A percentile compares a stretch with the other conserved stretches of the same genome.
These are phyloP conservation scores for Ceratocystis eucalypticola DNA, from an alignment of 2,329 filamentous ascomycete species.

Conservation along the genomic window DNA sequence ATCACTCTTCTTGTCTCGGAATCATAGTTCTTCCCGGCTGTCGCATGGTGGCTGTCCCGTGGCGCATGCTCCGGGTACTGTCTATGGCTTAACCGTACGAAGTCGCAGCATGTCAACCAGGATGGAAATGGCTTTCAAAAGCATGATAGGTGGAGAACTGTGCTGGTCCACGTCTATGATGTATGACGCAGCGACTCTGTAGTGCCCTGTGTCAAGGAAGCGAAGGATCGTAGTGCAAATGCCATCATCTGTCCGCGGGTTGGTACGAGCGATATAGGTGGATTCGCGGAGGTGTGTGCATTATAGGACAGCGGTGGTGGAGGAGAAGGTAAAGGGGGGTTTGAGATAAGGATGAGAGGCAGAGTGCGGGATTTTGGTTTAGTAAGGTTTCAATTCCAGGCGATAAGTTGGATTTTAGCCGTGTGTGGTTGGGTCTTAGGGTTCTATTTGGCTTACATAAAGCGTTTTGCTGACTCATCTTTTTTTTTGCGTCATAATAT, in stretches of 20 bases:
- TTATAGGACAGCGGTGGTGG: neutral
- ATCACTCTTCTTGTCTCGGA: neutral
- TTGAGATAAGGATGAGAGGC: neutral
- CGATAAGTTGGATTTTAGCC: too few relatives aligned
- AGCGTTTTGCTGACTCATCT: too few relatives aligned
- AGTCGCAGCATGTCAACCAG: neutral
- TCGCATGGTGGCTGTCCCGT: neutral
- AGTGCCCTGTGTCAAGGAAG: constrained; percentile 41
- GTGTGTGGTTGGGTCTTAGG: too few relatives aligned
- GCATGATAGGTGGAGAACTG: neutral
- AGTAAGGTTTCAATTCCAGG: neutral
- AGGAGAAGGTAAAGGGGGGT: neutral
- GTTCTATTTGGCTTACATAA: too few relatives aligned
- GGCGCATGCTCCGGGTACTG: neutral
- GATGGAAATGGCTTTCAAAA: neutral
- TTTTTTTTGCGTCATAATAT: too few relatives aligned
- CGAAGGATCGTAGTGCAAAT: constrained; percentile 44
- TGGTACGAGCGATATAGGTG: constrained; percentile 29
- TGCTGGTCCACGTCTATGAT: neutral
- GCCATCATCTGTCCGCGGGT: constrained; percentile 47
- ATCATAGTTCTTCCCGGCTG: neutral
- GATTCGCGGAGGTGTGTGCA: neutral
- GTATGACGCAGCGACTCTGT: constrained; percentile 45
- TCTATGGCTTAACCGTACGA: neutral
- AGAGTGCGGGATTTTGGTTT: neutral